Evolutionary conservation across 768 basidiomycete species (phyloP), one percentile per base, ranked within the genome.

Genomic region (Lactarius hengduanensis): DNA sequence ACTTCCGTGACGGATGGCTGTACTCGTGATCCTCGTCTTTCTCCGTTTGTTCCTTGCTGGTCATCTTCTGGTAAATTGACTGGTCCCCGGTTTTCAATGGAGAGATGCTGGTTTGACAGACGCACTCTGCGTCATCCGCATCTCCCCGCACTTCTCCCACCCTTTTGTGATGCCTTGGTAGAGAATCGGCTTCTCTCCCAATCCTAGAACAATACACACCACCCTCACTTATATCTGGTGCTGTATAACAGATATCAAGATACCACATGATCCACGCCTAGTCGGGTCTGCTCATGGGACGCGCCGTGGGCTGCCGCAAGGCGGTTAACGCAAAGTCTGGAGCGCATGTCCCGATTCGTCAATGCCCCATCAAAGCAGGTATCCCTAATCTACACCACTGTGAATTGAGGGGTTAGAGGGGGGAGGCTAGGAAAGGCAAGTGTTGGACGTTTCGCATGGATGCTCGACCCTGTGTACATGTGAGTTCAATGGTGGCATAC

Each of bases 341-440:
- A 50, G n/a, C 9, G n/a, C 10, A 47, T n/a, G n/a, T 6, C 50
- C 50, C 22, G 26, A 53, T 53, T 22, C n/a, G 26, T 50, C 40
- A 45, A 34, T 16, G n/a, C 10, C 64, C 43, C 56, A 41, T 66
- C 65, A 65, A 10, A 61, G 38, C 26, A 45, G 43, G 47, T 36
- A 15, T 9, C 28, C 34, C 36, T 34, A 56, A 65, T 56, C 43
- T 20, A 26, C 45, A 22, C 40, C 36, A 8, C 28, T 10, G 34
- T 30, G 41, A 61, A 45, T 65, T 55, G 5, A 34, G 28, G 40
- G 36, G n/a, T 36, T 50, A 22, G 22, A 47, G 11, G 20, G n/a
- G 47, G 50, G 4, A 5, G 11, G 8, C 10, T n/a, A 26, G 22
- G 58, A 30, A 53, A 18, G n/a, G 30, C 18, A 45, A 26, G 10